A percentile compares a stretch with the other conserved stretches of the same genome.
phyloP scores from a whole-genome alignment of 306 rosid species.

The Lotus japonicus region DNA sequence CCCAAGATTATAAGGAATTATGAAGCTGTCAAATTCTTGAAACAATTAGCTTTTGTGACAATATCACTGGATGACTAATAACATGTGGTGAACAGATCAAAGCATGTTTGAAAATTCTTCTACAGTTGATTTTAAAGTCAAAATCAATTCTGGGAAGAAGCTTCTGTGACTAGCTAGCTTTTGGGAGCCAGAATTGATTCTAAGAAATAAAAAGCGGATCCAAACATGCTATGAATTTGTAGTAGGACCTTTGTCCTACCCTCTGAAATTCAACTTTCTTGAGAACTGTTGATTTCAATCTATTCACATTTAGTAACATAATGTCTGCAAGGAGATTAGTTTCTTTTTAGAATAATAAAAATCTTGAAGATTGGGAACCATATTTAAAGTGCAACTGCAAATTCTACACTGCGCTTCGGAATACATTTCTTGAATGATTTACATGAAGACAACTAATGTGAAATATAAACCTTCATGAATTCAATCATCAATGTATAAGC shows the following conservation, averaged over 20 bases:
- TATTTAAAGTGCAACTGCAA: neutral
- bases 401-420: neutral
- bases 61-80: constrained; percentile 22
- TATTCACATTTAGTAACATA: neutral
- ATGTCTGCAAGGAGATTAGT: neutral
- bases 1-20: constrained; percentile 54
- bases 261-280: neutral
- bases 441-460: neutral
- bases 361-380: neutral
- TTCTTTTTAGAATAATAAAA: neutral
- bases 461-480: neutral
- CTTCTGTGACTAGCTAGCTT: too few relatives aligned
- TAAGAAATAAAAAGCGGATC: too few relatives aligned
- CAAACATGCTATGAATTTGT: neutral
- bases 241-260: neutral
- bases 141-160: too few relatives aligned
- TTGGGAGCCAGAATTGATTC: too few relatives aligned
- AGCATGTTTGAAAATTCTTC: too few relatives aligned
- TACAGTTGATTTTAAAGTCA: too few relatives aligned
- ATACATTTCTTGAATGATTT: neutral
- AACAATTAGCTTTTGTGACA: constrained; percentile 22
- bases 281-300: neutral
- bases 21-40: constrained; percentile 33
- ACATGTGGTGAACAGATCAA: neutral
- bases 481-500: constrained; percentile 8